Evolutionary conservation across 345 rosid genomes (phyloP).

Genomic region (Populus euphratica): DNA sequence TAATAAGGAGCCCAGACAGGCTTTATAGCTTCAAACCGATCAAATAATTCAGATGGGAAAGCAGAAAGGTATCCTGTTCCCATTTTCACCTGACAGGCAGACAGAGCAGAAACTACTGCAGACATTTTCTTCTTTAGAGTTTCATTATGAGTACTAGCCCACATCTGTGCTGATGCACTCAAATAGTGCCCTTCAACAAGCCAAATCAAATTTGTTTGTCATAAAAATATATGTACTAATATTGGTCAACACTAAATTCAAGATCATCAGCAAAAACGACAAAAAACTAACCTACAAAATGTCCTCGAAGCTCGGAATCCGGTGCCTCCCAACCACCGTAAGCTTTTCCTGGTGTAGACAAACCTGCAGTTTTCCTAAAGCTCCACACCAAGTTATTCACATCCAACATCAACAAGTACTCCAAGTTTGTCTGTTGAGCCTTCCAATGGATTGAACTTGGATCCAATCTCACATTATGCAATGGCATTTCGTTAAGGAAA

Average conservation of each 20-base stretch:
- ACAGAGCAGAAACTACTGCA: slow-evolving; percentile 59
- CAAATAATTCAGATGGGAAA: slow-evolving; percentile 73
- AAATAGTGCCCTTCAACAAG: slow-evolving; percentile 77
- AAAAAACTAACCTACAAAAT: slow-evolving; percentile 72
- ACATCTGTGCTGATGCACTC: slow-evolving; percentile 90
- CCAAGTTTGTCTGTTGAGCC: slow-evolving; percentile 84
- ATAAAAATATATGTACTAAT: neutral
- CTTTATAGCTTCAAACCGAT: slow-evolving; percentile 70
- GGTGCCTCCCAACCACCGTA: slow-evolving; percentile 94
- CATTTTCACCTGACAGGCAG: slow-evolving; percentile 63
- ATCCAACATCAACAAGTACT: slow-evolving; percentile 78
- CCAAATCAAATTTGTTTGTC: neutral
- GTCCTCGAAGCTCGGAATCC: slow-evolving; percentile 73
- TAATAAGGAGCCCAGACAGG: slow-evolving; percentile 99
- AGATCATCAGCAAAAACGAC: slow-evolving; percentile 2
- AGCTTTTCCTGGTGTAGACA: slow-evolving; percentile 52
- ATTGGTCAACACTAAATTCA: neutral
- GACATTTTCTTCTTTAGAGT: slow-evolving; percentile 71
- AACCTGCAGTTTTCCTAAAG: slow-evolving; percentile 76
- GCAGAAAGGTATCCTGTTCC: slow-evolving; percentile 92
- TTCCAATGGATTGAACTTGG: slow-evolving; percentile 54
- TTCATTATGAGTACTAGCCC: slow-evolving; percentile 82
- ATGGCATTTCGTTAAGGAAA: slow-evolving; percentile 68
- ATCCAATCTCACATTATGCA: slow-evolving; percentile 78
- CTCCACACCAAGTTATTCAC: slow-evolving; percentile 79